These are phyloP conservation scores for Vanderwaltozyma verrucispora DNA, from an alignment of 805 yeast species.

Conservation along the genomic window DNA sequence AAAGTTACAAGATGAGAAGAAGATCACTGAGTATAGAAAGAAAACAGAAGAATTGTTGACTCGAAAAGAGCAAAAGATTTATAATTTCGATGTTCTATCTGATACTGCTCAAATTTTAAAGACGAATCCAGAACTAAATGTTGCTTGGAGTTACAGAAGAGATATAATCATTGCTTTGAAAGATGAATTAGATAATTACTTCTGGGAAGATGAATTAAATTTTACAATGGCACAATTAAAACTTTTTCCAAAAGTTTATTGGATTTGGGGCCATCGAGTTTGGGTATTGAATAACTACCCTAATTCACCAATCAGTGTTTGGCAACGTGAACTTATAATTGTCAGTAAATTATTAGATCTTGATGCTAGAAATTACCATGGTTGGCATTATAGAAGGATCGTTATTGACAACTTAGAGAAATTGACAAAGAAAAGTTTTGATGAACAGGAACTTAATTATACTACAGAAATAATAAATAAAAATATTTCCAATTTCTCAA, in stretches of 20 bases:
- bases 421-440: conserved; percentile 21
- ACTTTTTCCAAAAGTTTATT: conserved; percentile 77
- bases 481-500: conserved; percentile 87
- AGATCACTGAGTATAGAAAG: conserved; percentile 44
- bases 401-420: conserved; percentile 36
- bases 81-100: conserved; percentile 34
- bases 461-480: conserved; percentile 70
- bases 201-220: conserved; percentile 45
- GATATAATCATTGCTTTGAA: conserved; percentile 40
- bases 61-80: conserved; percentile 22
- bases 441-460: conserved; percentile 54
- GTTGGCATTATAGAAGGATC: conserved; percentile 87
- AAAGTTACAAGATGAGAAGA: conserved; percentile 45
- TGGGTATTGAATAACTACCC: conserved; percentile 62
- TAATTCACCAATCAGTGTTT: conserved; percentile 34
- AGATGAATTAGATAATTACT: conserved; percentile 17
- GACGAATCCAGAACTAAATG: conserved; percentile 77
- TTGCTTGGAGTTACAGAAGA: conserved; percentile 83
- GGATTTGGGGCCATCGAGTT: conserved; percentile 91
- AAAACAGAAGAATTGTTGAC: conserved; percentile 37
- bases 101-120: conserved; percentile 48
- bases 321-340: conserved; percentile 61
- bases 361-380: conserved; percentile 86
- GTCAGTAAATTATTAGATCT: conserved; percentile 56
- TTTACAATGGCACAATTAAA: conserved; percentile 51